Percentiles rank a stretch among this genome's conserved stretches.
These are phyloP conservation scores for Penicillium italicum DNA, from an alignment of 2,329 filamentous ascomycete species.

Conservation along the genomic window DNA sequence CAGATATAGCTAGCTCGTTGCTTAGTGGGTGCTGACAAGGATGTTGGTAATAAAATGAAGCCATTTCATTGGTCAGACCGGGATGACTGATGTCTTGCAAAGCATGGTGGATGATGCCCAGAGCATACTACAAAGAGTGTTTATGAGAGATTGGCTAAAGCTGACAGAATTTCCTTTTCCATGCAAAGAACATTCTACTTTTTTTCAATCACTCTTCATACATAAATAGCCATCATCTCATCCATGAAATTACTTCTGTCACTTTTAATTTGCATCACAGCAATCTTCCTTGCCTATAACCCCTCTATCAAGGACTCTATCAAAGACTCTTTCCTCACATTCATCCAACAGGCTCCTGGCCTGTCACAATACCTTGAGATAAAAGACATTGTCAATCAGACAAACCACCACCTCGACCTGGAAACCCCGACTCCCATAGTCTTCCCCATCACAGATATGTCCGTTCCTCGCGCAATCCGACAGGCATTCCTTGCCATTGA, in stretches of 20 bases:
- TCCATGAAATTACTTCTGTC: slow-evolving; percentile 38
- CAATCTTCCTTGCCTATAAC: slow-evolving; percentile 30
- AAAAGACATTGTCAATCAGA: slow-evolving; percentile 8
- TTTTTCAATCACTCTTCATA: slow-evolving; percentile 9
- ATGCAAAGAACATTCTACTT: slow-evolving; percentile 22
- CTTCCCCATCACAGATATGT: slow-evolving; percentile 53
- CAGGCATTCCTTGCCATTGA: slow-evolving; percentile 81
- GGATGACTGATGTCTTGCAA: slow-evolving; percentile 29
- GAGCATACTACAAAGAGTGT: neutral
- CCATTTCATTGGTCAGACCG: slow-evolving; percentile 1
- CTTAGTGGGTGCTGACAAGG: slow-evolving; percentile 26
- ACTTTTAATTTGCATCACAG: slow-evolving; percentile 38
- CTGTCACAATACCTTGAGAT: slow-evolving; percentile 16
- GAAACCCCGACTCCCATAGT: slow-evolving; percentile 9
- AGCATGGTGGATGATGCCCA: slow-evolving; percentile 9
- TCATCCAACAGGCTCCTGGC: slow-evolving; percentile 16
- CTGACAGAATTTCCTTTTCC: slow-evolving; percentile 14
- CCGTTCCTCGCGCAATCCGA: slow-evolving; percentile 69
- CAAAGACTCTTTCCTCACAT: slow-evolving; percentile 15
- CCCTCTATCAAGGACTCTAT: slow-evolving; percentile 20
- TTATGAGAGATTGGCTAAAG: slow-evolving; percentile 32
- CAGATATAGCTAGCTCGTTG: neutral
- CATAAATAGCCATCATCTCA: slow-evolving; percentile 31
- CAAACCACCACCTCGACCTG: slow-evolving; percentile 1
- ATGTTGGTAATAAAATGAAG: slow-evolving; percentile 23